Evolutionary conservation across 1,284 basidiomycete species (phyloP).

Genomic region (Agaricales sp.): DNA sequence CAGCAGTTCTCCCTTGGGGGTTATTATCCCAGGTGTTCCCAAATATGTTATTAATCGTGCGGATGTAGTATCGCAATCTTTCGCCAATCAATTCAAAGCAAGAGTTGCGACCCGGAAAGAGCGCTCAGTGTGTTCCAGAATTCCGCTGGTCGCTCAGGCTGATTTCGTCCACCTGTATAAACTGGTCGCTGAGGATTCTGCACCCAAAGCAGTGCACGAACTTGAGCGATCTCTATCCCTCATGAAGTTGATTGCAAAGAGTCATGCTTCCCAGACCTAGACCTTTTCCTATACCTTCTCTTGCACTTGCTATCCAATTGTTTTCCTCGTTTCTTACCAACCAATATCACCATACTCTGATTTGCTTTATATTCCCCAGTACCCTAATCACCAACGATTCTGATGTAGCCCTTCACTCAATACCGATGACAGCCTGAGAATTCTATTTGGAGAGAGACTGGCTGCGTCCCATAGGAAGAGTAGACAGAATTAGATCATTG

Average conservation of each 20-base stretch:
- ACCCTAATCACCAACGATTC: no score
- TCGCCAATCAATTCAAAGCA: slow-evolving; percentile 78
- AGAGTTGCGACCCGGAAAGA: slow-evolving; percentile 59
- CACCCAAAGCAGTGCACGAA: neutral
- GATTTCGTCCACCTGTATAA: slow-evolving; percentile 75
- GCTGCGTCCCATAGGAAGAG: no score
- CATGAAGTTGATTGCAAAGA: neutral
- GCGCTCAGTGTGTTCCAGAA: slow-evolving; percentile 37
- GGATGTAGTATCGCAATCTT: slow-evolving; percentile 79
- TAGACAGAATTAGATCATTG: no score
- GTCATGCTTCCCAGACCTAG: neutral
- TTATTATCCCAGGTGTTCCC: slow-evolving; percentile 46
- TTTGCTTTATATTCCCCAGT: no score
- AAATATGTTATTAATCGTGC: slow-evolving; percentile 76
- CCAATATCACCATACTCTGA: neutral
- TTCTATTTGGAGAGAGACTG: no score
- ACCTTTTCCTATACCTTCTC: no score
- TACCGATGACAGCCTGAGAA: no score
- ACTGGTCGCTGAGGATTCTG: slow-evolving; percentile 23
- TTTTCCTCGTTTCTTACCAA: no score
- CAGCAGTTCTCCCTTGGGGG: no score
- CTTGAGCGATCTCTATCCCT: neutral
- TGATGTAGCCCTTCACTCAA: no score
- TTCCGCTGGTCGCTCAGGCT: slow-evolving; percentile 75
- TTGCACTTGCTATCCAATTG: no score